Base-by-base conservation (phyloP, 768 basidiomycete species). In the Mycena epipterygia region DNA sequence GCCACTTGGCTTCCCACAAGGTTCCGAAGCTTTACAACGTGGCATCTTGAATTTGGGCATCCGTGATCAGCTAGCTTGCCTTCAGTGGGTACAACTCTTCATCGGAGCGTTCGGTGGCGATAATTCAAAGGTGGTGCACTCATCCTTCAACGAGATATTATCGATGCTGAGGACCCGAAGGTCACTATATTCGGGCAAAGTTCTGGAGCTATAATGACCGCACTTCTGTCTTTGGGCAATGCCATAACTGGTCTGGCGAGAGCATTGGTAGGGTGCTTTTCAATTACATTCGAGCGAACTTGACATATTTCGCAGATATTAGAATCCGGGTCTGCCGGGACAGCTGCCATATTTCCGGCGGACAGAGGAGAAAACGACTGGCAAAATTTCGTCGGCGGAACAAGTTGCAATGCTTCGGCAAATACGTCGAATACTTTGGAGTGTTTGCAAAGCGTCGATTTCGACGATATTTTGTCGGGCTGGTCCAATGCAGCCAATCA, bases 41-140 rank as follows among this genome's bases (percentile, higher is more conserved):
- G 81, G 76, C 19, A 76, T 78, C 6, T 78, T 84, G 16, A 85
- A 85, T 72, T 75, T 86, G 30, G 85, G 80, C 4, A 64, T 87
- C 17, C 78, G 72, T 32, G 85, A 87, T 65, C 80, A 85, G 62
- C 62, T 82, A 35, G 68, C 76, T 17, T 85, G 83, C 5, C 77
- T 86, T 1, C 61, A 77, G 57, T 87, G 85, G 89, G 83, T 91
- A 0, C 87, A 90, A 61, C 75, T 80, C 46, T 87, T 90, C 68
- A 89, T 91, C 56, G 78, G 75, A 27, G 76, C 79, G 0, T 91
- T 91, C 73, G 89, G 89, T 5, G 90, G 90, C 25, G 88, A 86
- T 71, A 79, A 78, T 14, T 73, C 27, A 5, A 83, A 84, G 77
- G 85, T 84, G 23, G 23, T 5, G n/a, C n/a, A 25, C 21, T 35